Evolutionary conservation across 495 filamentous ascomycete genomes (phyloP).

Genomic region (Tuber brumale): DNA sequence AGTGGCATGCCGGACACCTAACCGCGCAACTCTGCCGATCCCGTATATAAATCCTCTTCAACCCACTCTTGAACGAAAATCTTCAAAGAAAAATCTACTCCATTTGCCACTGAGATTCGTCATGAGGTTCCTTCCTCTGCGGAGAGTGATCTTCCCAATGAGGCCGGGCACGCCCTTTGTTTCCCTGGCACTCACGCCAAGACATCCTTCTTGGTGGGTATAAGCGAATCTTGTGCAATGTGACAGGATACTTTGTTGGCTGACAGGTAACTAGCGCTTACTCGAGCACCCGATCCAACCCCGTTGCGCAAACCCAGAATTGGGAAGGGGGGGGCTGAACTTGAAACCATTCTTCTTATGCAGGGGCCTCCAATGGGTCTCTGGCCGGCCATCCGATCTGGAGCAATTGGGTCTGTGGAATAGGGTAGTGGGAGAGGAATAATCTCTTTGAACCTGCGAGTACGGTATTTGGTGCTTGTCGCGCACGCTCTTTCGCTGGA

Average conservation of each 20-base stretch:
- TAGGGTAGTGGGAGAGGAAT: background rate
- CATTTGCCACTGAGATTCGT: background rate
- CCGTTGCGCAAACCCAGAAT: background rate
- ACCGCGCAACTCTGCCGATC: background rate
- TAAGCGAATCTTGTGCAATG: background rate
- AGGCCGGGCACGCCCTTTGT: background rate
- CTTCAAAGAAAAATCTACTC: background rate
- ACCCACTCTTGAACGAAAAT: background rate
- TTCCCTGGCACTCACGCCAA: background rate
- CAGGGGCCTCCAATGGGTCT: background rate
- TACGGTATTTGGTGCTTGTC: background rate
- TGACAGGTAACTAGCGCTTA: background rate
- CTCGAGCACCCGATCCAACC: background rate
- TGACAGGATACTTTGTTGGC: background rate
- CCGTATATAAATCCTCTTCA: background rate
- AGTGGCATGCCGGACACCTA: background rate
- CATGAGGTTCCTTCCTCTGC: background rate
- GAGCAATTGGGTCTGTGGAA: background rate
- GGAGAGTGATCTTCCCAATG: background rate
- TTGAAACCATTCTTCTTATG: background rate
- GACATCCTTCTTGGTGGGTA: background rate
- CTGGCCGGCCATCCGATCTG: background rate
- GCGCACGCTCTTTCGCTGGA: background rate
- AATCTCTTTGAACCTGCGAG: background rate
- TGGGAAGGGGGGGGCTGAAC: background rate